Percentiles rank a stretch among this genome's conserved stretches.
Evolutionary conservation across 1,284 basidiomycete genomes (phyloP).

Genomic region (Lentinula novae-zelandiae): DNA sequence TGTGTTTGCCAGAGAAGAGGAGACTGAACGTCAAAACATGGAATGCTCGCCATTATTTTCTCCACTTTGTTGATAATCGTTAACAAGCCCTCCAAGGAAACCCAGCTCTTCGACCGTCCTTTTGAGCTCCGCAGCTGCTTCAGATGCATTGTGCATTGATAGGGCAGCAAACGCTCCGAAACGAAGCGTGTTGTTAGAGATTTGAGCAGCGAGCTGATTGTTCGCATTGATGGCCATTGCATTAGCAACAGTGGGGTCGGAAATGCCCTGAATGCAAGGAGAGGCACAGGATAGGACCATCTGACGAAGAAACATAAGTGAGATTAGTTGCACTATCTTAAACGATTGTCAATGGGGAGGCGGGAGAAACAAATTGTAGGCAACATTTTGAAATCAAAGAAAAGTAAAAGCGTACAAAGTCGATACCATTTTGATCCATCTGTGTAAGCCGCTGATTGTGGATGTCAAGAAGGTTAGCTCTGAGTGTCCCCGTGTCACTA

Average conservation of each 20-base stretch:
- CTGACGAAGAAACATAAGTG: conserved; percentile 16
- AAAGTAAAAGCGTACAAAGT: conserved; percentile 27
- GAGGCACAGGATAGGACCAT: conserved; percentile 38
- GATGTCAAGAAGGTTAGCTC: conserved; percentile 33
- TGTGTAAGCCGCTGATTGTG: conserved; percentile 33
- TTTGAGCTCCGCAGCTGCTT: conserved; percentile 36
- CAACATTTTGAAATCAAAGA: background rate
- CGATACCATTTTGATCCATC: conserved; percentile 38
- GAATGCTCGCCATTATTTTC: conserved; percentile 16
- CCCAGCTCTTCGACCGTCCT: conserved; percentile 38
- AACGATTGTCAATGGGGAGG: too few species aligned
- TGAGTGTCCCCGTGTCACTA: conserved; percentile 28
- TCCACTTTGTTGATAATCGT: conserved; percentile 35
- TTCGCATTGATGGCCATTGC: conserved; percentile 31
- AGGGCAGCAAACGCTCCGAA: conserved; percentile 41
- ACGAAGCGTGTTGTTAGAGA: conserved; percentile 35
- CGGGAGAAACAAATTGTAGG: too few species aligned
- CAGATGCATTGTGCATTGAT: conserved; percentile 42
- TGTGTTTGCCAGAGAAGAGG: background rate
- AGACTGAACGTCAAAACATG: background rate
- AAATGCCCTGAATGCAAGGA: conserved; percentile 38
- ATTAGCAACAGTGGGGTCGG: conserved; percentile 31
- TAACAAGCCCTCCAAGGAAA: conserved; percentile 35
- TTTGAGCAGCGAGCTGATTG: conserved; percentile 31
- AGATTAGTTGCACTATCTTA: too few species aligned